phyloP scores from a whole-genome alignment of 2,329 filamentous ascomycete species.

The Sclerotiophoma versabilis region DNA sequence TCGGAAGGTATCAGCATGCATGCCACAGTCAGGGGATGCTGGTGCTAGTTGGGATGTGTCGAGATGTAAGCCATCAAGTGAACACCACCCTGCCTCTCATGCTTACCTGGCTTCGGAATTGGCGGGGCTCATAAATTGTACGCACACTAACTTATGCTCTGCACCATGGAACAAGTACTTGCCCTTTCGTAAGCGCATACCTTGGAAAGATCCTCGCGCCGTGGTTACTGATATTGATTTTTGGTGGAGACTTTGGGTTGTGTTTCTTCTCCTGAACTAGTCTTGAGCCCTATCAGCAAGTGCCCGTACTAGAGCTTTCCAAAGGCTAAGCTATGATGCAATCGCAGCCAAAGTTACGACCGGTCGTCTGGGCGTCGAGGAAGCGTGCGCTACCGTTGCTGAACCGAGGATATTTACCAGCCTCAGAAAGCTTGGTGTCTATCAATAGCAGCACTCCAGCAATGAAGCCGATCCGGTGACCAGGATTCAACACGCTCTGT shows the following conservation, averaged over 20 bases:
- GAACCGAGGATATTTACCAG: conserved; percentile 11
- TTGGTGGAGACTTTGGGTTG: conserved; percentile 6
- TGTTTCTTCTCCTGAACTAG: conserved; percentile 11
- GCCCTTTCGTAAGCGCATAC: not conserved
- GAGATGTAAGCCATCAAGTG: conserved; percentile 22
- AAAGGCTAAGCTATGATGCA: conserved; percentile 20
- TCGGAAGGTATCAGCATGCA: conserved; percentile 20
- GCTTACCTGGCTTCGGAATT: not conserved
- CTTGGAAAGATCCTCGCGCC: not conserved
- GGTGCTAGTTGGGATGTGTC: conserved; percentile 23
- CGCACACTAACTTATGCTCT: conserved; percentile 2
- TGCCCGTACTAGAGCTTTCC: conserved; percentile 3
- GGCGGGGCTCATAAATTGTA: conserved; percentile 8
- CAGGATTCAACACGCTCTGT: conserved; percentile 4
- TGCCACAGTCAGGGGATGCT: conserved; percentile 11
- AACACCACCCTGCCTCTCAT: conserved; percentile 13
- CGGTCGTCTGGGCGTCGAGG: conserved; percentile 6
- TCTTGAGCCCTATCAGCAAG: conserved; percentile 5
- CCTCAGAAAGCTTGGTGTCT: conserved; percentile 21
- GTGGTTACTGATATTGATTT: conserved; percentile 14
- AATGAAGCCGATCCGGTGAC: conserved; percentile 3
- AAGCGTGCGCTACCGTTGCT: conserved; percentile 17
- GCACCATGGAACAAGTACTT: conserved; percentile 1
- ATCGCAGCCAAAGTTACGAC: conserved; percentile 10
- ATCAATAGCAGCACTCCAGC: conserved; percentile 14